These are phyloP conservation scores for Monosporascus sp. DNA, from an alignment of 2,329 filamentous ascomycete species.

Conservation along the genomic window DNA sequence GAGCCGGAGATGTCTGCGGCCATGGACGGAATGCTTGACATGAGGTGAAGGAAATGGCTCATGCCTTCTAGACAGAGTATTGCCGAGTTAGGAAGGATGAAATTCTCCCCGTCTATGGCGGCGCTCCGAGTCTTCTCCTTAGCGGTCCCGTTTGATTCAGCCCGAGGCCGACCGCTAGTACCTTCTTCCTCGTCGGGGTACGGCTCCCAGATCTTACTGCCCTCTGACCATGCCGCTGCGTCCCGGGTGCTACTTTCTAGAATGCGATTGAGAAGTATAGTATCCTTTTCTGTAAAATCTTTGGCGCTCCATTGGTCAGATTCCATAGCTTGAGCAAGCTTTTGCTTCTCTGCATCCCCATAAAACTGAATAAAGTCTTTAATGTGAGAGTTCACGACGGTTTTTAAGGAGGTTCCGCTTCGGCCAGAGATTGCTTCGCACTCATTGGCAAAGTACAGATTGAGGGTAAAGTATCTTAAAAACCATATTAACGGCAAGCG, in stretches of 20 bases:
- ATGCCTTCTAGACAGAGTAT: constrained; percentile 76
- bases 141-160: constrained; percentile 41
- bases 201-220: constrained; percentile 53
- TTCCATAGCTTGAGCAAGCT: constrained; percentile 71
- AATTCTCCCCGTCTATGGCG: constrained; percentile 76
- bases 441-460: constrained; percentile 78
- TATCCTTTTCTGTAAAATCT: constrained; percentile 64
- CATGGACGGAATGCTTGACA: constrained; percentile 83
- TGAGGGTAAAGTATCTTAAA: constrained; percentile 75
- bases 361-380: constrained; percentile 70
- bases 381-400: constrained; percentile 75
- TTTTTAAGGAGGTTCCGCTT: constrained; percentile 70
- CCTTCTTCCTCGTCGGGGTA: constrained; percentile 32
- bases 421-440: constrained; percentile 80
- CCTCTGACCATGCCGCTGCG: constrained; percentile 59
- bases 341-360: constrained; percentile 67
- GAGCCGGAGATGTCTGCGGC: constrained; percentile 73
- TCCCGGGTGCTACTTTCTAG: constrained; percentile 67
- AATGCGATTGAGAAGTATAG: constrained; percentile 55
- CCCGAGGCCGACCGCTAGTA: constrained; percentile 25
- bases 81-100: constrained; percentile 79
- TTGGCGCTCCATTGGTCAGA: constrained; percentile 74
- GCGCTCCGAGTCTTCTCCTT: constrained; percentile 68
- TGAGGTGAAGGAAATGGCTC: constrained; percentile 75
- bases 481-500: constrained; percentile 64